Percentiles rank a stretch among this genome's conserved stretches.
Conservation (phyloP, 306 rosid species). For the Ormosia emarginata region DNA sequence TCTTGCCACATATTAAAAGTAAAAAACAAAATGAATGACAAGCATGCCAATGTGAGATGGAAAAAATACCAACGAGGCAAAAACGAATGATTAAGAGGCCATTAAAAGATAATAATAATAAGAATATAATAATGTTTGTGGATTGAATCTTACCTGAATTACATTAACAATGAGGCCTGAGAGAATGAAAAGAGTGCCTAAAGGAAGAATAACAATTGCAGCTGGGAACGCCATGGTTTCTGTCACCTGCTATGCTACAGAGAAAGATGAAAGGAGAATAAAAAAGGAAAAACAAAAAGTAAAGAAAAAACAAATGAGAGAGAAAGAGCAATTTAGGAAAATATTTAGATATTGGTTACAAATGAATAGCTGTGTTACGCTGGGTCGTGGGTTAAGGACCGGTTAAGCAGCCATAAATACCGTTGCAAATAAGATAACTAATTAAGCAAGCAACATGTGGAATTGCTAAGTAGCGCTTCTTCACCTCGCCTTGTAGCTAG, state of each 20-base stretch:
- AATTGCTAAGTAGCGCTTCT: background rate
- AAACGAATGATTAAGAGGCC: background rate
- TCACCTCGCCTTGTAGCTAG: background rate
- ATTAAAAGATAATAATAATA: background rate
- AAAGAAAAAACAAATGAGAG: background rate
- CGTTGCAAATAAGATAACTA: background rate
- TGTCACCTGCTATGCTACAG: background rate
- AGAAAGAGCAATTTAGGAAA: background rate
- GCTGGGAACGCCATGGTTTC: slow-evolving; percentile 73
- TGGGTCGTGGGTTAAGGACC: background rate
- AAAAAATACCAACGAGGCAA: background rate
- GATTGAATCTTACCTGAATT: slow-evolving; percentile 50
- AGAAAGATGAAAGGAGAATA: background rate
- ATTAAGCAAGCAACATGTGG: background rate
- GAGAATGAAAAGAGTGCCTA: slow-evolving; percentile 66
- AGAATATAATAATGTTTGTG: background rate
- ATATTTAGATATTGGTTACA: background rate
- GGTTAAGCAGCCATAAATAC: slow-evolving; percentile 9
- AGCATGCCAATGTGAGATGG: background rate
- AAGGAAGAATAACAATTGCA: slow-evolving; percentile 56
- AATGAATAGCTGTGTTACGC: background rate
- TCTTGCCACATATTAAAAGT: background rate
- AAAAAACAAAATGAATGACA: background rate
- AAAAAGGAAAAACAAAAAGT: background rate
- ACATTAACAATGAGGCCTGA: slow-evolving; percentile 76